Evolutionary conservation across 1,284 basidiomycete species (phyloP).

Genomic region (Sanghuangporus weigelae): DNA sequence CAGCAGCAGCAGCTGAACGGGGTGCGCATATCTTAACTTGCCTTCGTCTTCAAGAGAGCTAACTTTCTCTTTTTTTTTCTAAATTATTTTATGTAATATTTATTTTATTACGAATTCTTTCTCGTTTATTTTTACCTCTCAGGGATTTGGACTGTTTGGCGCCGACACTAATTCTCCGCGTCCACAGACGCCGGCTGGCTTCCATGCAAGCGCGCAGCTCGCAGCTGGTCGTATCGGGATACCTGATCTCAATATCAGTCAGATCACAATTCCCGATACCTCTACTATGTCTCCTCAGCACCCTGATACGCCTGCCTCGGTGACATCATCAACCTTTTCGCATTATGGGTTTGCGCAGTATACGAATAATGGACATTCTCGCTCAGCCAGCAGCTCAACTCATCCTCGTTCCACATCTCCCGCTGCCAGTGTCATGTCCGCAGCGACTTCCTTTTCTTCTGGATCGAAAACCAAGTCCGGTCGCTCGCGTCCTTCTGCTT

Average conservation of each 20-base stretch:
- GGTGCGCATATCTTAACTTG: not conserved
- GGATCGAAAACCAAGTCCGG: conserved; percentile 28
- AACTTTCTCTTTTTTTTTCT: not conserved
- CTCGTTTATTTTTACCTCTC: not conserved
- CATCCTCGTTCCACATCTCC: conserved; percentile 57
- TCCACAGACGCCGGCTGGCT: conserved; percentile 7
- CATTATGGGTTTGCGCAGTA: conserved; percentile 22
- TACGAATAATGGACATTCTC: conserved; percentile 28
- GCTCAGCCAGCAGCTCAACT: conserved; percentile 39
- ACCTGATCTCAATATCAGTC: conserved; percentile 5
- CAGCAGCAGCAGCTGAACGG: conserved; percentile 1
- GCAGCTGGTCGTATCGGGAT: not conserved
- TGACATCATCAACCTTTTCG: conserved; percentile 21
- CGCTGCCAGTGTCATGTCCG: conserved; percentile 50
- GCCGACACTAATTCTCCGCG: conserved; percentile 1
- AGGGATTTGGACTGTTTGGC: not conserved
- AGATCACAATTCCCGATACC: conserved; percentile 2
- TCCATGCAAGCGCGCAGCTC: not conserved
- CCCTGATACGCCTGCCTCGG: conserved; percentile 14
- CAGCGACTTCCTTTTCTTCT: conserved; percentile 46
- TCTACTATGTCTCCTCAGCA: conserved; percentile 14
- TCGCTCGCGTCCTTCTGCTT: conserved; percentile 22
- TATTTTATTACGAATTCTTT: not conserved
- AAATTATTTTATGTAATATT: not conserved
- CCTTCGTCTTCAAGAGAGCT: not conserved